Conservation (phyloP, 129 eudicot genomes). For the Tanacetum coccineum region DNA sequence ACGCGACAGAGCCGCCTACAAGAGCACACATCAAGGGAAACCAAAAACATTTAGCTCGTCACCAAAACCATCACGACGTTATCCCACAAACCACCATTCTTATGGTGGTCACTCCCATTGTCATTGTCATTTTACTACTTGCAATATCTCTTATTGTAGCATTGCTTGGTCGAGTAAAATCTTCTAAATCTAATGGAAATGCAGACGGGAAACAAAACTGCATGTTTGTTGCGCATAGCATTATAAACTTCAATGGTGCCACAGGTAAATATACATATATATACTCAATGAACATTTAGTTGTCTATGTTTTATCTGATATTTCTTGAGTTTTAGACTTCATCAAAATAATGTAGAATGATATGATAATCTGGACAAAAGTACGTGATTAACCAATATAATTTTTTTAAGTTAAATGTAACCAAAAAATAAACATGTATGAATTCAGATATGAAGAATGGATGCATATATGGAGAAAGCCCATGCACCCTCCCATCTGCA, state of each 20-base stretch:
- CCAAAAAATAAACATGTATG: no score
- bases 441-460: slow-evolving; percentile 43
- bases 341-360: neutral
- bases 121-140: slow-evolving; percentile 48
- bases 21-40: slow-evolving; percentile 10
- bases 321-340: neutral
- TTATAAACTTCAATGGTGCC: slow-evolving; percentile 42
- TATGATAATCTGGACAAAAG: neutral
- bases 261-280: slow-evolving; percentile 44
- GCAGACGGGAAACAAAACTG: slow-evolving; percentile 34
- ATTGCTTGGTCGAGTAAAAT: slow-evolving; percentile 57
- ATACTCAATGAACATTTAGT: neutral
- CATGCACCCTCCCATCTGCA: slow-evolving; percentile 29
- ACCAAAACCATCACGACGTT: slow-evolving; percentile 34
- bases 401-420: no score
- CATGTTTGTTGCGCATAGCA: slow-evolving; percentile 61
- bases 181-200: slow-evolving; percentile 25
- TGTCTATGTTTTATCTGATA: neutral
- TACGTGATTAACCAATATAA: neutral
- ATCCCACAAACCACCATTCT: slow-evolving; percentile 54
- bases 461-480: slow-evolving; percentile 53
- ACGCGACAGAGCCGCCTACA: slow-evolving; percentile 17
- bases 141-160: slow-evolving; percentile 45
- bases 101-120: slow-evolving; percentile 42
- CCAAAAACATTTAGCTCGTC: slow-evolving; percentile 22